Evolutionary conservation across 106 monocot species (phyloP), one percentile per base, ranked within the genome.

Genomic region (Dactylorhiza incarnata): DNA sequence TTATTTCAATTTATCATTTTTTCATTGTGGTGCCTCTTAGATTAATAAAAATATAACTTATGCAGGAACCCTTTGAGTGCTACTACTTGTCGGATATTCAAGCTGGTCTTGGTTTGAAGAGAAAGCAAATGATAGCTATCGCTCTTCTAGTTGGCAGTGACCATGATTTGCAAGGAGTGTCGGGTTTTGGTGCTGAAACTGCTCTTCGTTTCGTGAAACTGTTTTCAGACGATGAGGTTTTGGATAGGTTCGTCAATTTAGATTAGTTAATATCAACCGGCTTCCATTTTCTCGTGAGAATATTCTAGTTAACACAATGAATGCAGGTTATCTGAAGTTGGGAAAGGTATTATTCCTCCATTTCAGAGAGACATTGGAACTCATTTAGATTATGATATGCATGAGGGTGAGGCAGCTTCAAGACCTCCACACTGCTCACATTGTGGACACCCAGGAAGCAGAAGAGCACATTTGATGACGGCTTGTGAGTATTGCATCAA

Each of bases 1-100:
- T 65, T 25, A 65, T 65, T 65, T 65, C 13, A 29, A 14, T 65
- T 37, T 37, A 20, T 29, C 29, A 65, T 65, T 65, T 0, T 26
- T 65, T 65, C 13, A 65, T 65, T 65, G 58, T 11, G 65, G 26
- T 65, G 3, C 26, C 29, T 25, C 65, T 29, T 69, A 46, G 8
- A 68, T 22, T 44, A 68, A 75, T 83, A 54, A 65, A 4, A 72
- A 4, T 43, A 74, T 65, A 48, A 54, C 78, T 83, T 78, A 49
- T 85, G 75, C 88, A 96, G 99, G 86, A 99, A 78, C 94, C 99
- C 62, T 94, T 88, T 81, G 99, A 99, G 77, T 90, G 94, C 88
- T 99, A 94, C 72, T 51, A 93, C 66, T 26, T 92, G 24, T 91
- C 99, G 75, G 99, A 99, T 73, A 82, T 99, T 80, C 87, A 94